Evolutionary conservation across 2,329 filamentous ascomycete species (phyloP).

Genomic region (Botryotinia calthae): DNA sequence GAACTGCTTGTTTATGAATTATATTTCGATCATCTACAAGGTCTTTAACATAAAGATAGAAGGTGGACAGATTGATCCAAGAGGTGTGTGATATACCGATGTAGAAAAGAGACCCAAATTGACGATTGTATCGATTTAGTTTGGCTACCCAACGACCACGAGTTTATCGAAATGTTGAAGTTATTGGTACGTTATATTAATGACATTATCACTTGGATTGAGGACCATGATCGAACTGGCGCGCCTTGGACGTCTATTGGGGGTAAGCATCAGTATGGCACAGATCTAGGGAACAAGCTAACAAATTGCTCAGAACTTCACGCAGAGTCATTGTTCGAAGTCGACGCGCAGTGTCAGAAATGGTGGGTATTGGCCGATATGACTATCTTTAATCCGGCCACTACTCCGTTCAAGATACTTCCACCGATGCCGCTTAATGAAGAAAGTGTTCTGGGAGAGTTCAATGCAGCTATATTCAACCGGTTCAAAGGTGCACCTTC

Average conservation of each 20-base stretch:
- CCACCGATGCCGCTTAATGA: background rate
- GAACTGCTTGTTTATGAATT: background rate
- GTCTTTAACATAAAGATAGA: constrained; percentile 3
- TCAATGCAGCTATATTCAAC: background rate
- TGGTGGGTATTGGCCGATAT: constrained; percentile 12
- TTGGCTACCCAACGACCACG: background rate
- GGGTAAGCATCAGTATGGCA: background rate
- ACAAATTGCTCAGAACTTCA: background rate
- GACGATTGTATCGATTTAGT: background rate
- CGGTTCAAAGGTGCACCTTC: background rate
- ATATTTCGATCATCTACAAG: constrained; percentile 8
- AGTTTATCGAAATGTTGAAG: constrained; percentile 9
- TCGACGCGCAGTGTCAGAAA: constrained; percentile 7
- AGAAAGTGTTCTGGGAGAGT: background rate
- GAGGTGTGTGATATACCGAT: background rate
- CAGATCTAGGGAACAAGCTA: background rate
- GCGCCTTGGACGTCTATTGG: background rate
- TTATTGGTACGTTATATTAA: constrained; percentile 1
- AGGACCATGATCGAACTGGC: background rate
- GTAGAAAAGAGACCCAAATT: background rate
- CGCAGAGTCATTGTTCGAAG: background rate
- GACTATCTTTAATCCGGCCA: background rate
- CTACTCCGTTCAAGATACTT: background rate
- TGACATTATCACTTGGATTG: constrained; percentile 3
- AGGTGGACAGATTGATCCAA: background rate